A percentile compares a stretch with the other conserved stretches of the same genome.
Evolutionary conservation across 106 monocot species (phyloP).

Genomic region (Dioscorea alata): DNA sequence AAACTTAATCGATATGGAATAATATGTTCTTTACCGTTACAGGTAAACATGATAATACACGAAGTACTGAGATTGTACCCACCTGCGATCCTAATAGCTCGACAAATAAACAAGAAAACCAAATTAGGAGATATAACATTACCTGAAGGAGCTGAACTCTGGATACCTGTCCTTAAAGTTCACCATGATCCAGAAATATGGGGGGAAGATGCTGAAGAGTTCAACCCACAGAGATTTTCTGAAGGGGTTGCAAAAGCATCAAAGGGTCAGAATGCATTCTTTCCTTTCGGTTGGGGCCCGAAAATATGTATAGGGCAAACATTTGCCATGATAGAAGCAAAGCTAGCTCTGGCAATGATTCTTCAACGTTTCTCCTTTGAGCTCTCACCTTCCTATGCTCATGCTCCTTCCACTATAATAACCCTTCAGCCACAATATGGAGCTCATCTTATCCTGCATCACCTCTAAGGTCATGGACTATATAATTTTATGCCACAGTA

Average conservation of each 20-base stretch:
- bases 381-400: slow-evolving; percentile 46
- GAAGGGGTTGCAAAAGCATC: slow-evolving; percentile 23
- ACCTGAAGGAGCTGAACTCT: slow-evolving; percentile 21
- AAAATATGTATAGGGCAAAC: slow-evolving; percentile 19
- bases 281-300: slow-evolving; percentile 27
- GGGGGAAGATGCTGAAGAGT: slow-evolving; percentile 37
- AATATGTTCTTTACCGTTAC: not conserved
- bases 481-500: no score
- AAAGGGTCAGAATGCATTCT: slow-evolving; percentile 8
- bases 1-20: no score
- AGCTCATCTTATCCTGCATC: slow-evolving; percentile 25
- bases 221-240: slow-evolving; percentile 37
- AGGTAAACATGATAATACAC: slow-evolving; percentile 51
- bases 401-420: slow-evolving; percentile 37
- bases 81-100: slow-evolving; percentile 11
- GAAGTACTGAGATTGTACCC: slow-evolving; percentile 53
- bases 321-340: slow-evolving; percentile 27
- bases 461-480: not conserved
- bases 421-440: slow-evolving; percentile 44
- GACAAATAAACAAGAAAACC: not conserved
- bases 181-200: slow-evolving; percentile 23
- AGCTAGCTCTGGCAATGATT: slow-evolving; percentile 21
- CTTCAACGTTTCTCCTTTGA: slow-evolving; percentile 33
- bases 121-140: slow-evolving; percentile 21
- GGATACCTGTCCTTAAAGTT: slow-evolving; percentile 16